Evolutionary conservation across 23 red algal species (phyloP), one percentile per base, ranked within the genome.

Genomic region (Gracilaria caudata): DNA sequence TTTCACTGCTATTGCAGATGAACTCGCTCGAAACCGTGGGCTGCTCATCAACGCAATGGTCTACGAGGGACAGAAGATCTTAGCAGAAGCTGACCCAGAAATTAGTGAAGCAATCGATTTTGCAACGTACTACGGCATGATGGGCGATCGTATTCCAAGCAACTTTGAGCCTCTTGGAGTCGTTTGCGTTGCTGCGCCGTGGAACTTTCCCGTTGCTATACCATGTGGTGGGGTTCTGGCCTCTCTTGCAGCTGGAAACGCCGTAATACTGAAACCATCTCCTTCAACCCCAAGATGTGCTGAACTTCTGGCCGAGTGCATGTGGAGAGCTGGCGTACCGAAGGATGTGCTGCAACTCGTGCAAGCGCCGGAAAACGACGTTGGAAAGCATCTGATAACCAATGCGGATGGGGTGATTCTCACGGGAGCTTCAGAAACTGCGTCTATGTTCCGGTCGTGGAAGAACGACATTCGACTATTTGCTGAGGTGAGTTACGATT

Each of bases 181-280:
- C 19, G 79, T 94, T 13, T 58, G 80, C 40, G 92, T 98, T 7
- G 76, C 88, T 28, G 84, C 91, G n/a, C 88, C 95, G 3, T 98
- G 90, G 90, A 98, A 98, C 44, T 98, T 89, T 81, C 95, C 95
- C 9, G 65, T 90, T 19, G 84, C 83, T 32, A 85, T 98, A 28
- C 47, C 87, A 49, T 33, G 80, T 23, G 86, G 88, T 35, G 84
- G 88, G 9, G 77, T 94, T 40, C 75, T 92, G 34, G 38, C 86
- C 34, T 64, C 95, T n/a, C 40, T 98, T 0, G 86, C 90, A 17
- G 90, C 95, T 16, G 95, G 95, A 54, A 98, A 98, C 46, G 44
- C 33, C 13, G 95, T 90, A 9, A 79, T 98, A 29, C 51, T 94
- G 28, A 98, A 98, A 38, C 86, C 86, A 3, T 79, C 86, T 17